These are phyloP conservation scores for Irpex sp. DNA, from an alignment of 1,284 basidiomycete species.

Conservation along the genomic window DNA sequence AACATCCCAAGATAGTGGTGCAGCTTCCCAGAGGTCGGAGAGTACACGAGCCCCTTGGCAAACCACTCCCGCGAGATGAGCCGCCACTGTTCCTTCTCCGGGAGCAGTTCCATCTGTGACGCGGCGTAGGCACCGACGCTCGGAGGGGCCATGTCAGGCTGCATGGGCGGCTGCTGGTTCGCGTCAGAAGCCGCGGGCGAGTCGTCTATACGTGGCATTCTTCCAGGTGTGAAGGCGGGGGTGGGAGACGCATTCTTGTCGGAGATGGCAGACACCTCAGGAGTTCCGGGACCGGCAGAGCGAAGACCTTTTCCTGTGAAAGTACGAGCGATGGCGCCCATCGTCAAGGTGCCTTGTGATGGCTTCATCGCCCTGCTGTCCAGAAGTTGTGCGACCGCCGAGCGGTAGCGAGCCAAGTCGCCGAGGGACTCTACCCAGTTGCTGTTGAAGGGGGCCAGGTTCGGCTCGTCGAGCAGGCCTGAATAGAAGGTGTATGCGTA, in stretches of 20 bases:
- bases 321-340: slow-evolving; percentile 27
- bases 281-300: slow-evolving; percentile 17
- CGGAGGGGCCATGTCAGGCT: slow-evolving; percentile 34
- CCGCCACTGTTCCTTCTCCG: slow-evolving; percentile 92
- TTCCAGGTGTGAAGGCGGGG: slow-evolving; percentile 25
- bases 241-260: slow-evolving; percentile 34
- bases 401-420: slow-evolving; percentile 91
- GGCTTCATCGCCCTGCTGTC: slow-evolving; percentile 36
- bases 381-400: slow-evolving; percentile 82
- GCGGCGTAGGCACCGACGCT: slow-evolving; percentile 88
- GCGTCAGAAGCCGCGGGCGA: slow-evolving; percentile 37
- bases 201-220: slow-evolving; percentile 52
- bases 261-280: slow-evolving; percentile 34
- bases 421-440: slow-evolving; percentile 97
- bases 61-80: slow-evolving; percentile 93
- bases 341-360: slow-evolving; percentile 37
- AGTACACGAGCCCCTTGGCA: slow-evolving; percentile 79
- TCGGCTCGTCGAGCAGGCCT: slow-evolving; percentile 81
- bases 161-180: slow-evolving; percentile 16
- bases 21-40: slow-evolving; percentile 87
- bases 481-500: slow-evolving; percentile 96
- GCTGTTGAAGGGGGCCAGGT: slow-evolving; percentile 66
- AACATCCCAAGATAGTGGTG: slow-evolving; percentile 95
- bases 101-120: slow-evolving; percentile 81
- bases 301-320: slow-evolving; percentile 18